Evolutionary conservation across 192 early-diverging fungal species (phyloP).

Genomic region (Chytriomyces confervae): DNA sequence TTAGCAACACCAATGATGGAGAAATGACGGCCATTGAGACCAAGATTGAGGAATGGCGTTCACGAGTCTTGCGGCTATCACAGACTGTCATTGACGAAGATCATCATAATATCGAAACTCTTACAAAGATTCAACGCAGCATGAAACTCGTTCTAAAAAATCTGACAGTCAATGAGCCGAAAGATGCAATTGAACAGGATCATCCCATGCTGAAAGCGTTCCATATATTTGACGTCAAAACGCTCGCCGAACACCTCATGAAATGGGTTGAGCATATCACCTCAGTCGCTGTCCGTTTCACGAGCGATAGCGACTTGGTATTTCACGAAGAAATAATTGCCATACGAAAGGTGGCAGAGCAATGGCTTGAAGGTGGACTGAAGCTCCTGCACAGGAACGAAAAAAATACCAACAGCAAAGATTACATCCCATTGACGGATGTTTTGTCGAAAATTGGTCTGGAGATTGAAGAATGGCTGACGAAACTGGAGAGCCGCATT

Average conservation of each 20-base stretch:
- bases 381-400: slow-evolving; percentile 57
- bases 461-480: slow-evolving; percentile 62
- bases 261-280: slow-evolving; percentile 59
- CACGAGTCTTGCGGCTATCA: slow-evolving; percentile 52
- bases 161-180: slow-evolving; percentile 47
- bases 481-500: slow-evolving; percentile 54
- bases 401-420: slow-evolving; percentile 53
- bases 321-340: slow-evolving; percentile 56
- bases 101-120: slow-evolving; percentile 52
- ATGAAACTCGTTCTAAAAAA: slow-evolving; percentile 60
- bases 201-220: slow-evolving; percentile 58
- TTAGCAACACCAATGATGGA: slow-evolving; percentile 54
- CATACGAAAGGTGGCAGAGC: slow-evolving; percentile 51
- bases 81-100: slow-evolving; percentile 65
- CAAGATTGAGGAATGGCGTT: slow-evolving; percentile 61
- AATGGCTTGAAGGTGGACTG: slow-evolving; percentile 54
- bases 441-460: slow-evolving; percentile 43
- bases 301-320: slow-evolving; percentile 54
- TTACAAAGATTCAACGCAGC: slow-evolving; percentile 56
- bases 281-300: slow-evolving; percentile 57
- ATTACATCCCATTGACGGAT: slow-evolving; percentile 53
- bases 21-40: slow-evolving; percentile 54
- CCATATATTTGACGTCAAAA: slow-evolving; percentile 54
- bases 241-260: slow-evolving; percentile 49
- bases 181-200: slow-evolving; percentile 48